Evolutionary conservation across 129 eudicot species (phyloP).

Genomic region (Helianthus tuberosus): DNA sequence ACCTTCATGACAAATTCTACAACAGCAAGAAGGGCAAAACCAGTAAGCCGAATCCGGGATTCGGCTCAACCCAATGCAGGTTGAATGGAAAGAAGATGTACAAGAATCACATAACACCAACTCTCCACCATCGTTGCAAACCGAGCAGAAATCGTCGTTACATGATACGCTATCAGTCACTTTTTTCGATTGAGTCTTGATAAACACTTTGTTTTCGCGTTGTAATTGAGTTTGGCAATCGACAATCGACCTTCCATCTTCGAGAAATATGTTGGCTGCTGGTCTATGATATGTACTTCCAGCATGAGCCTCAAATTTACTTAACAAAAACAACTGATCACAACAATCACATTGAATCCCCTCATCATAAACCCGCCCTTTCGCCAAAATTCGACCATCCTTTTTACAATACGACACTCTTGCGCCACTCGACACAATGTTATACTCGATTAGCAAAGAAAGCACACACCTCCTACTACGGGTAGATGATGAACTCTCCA

Average conservation of each 20-base stretch:
- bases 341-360: slow-evolving; percentile 80
- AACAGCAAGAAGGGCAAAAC: slow-evolving; percentile 86
- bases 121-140: slow-evolving; percentile 62
- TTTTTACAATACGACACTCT: slow-evolving; percentile 45
- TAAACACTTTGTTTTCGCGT: neutral
- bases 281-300: slow-evolving; percentile 70
- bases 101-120: slow-evolving; percentile 72
- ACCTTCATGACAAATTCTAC: slow-evolving; percentile 61
- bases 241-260: slow-evolving; percentile 66
- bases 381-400: slow-evolving; percentile 30
- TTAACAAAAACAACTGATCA: slow-evolving; percentile 38
- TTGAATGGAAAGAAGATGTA: slow-evolving; percentile 69
- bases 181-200: neutral
- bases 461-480: slow-evolving; percentile 28
- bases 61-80: slow-evolving; percentile 59
- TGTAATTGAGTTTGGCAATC: slow-evolving; percentile 40
- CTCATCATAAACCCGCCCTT: slow-evolving; percentile 51
- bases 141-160: slow-evolving; percentile 61
- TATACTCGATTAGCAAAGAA: slow-evolving; percentile 51
- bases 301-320: slow-evolving; percentile 79
- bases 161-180: neutral
- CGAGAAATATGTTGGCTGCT: slow-evolving; percentile 62
- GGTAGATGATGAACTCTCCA: slow-evolving; percentile 1
- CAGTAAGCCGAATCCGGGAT: slow-evolving; percentile 38
- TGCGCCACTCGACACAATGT: slow-evolving; percentile 37